Conservation (phyloP, 345 rosid species). For the Pugionium cornutum region DNA sequence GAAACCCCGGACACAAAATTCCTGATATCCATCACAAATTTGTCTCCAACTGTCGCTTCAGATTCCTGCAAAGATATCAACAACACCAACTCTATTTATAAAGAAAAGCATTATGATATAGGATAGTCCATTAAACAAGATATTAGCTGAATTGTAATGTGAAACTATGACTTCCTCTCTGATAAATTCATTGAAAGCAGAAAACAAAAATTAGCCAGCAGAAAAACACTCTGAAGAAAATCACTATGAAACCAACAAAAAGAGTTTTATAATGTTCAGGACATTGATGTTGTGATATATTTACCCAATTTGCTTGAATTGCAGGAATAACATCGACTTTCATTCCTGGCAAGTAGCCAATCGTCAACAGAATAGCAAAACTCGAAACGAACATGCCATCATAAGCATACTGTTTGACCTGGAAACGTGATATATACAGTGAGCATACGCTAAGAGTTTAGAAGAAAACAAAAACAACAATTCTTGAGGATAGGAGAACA, state of each 20-base stretch:
- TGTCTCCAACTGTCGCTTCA: conserved; percentile 43
- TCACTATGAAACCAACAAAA: background rate
- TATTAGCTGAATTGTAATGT: background rate
- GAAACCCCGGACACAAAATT: conserved; percentile 53
- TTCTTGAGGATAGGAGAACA: conserved; percentile 1
- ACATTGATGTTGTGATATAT: background rate
- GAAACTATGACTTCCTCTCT: background rate
- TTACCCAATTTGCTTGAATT: conserved; percentile 43
- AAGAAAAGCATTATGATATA: conserved; percentile 2
- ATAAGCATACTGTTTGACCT: conserved; percentile 47
- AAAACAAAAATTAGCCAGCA: background rate
- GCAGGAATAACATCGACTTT: conserved; percentile 72
- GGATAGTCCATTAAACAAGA: conserved; percentile 9
- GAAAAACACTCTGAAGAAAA: conserved; percentile 8
- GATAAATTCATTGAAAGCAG: background rate
- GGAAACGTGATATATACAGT: background rate
- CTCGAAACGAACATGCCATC: conserved; percentile 2
- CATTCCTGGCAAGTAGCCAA: conserved; percentile 82
- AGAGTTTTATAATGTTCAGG: background rate
- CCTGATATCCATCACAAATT: conserved; percentile 62
- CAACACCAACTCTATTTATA: background rate
- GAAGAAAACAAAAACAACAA: background rate
- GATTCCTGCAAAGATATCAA: conserved; percentile 43
- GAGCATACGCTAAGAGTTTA: background rate
- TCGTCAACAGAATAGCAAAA: conserved; percentile 57